phyloP scores from a whole-genome alignment of 805 yeast species.

The Metschnikowia amazonensis region DNA sequence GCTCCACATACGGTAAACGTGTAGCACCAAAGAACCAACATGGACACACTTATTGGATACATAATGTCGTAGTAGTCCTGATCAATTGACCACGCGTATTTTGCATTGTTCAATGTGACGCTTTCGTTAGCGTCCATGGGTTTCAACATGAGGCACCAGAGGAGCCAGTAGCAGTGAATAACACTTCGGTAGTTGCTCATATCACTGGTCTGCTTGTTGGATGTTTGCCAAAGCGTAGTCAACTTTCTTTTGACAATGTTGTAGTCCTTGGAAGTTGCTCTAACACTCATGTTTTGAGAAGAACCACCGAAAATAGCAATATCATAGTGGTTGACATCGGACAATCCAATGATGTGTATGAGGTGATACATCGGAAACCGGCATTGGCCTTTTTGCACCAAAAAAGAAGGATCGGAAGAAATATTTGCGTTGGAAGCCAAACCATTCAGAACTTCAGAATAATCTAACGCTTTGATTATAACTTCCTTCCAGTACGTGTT shows the following conservation, averaged over 20 bases:
- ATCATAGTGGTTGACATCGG: constrained; percentile 73
- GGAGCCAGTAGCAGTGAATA: constrained; percentile 36
- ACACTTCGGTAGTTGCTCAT: constrained; percentile 33
- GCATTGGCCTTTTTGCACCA: constrained; percentile 36
- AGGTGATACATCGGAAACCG: constrained; percentile 67
- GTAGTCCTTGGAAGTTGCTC: constrained; percentile 34
- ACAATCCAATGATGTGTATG: constrained; percentile 57
- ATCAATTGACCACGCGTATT: constrained; percentile 29
- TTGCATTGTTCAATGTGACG: constrained; percentile 11
- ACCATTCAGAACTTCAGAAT: constrained; percentile 50
- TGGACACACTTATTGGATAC: constrained; percentile 37
- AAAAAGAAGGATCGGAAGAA: constrained; percentile 9
- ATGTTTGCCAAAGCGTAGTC: constrained; percentile 28
- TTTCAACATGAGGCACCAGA: constrained; percentile 37
- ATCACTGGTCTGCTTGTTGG: constrained; percentile 21
- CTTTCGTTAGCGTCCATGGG: constrained; percentile 21
- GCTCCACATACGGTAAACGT: constrained; percentile 31
- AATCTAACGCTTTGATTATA: constrained; percentile 65
- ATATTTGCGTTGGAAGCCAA: constrained; percentile 18
- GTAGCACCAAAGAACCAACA: constrained; percentile 40
- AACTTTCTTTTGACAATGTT: constrained; percentile 32
- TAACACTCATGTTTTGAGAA: constrained; percentile 56
- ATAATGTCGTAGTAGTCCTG: constrained; percentile 35
- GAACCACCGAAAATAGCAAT: constrained; percentile 78
- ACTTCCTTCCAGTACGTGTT: constrained; percentile 58